A percentile compares a stretch with the other conserved stretches of the same genome.
phyloP scores from a whole-genome alignment of 2,329 filamentous ascomycete species.

The Colletotrichum sojae region DNA sequence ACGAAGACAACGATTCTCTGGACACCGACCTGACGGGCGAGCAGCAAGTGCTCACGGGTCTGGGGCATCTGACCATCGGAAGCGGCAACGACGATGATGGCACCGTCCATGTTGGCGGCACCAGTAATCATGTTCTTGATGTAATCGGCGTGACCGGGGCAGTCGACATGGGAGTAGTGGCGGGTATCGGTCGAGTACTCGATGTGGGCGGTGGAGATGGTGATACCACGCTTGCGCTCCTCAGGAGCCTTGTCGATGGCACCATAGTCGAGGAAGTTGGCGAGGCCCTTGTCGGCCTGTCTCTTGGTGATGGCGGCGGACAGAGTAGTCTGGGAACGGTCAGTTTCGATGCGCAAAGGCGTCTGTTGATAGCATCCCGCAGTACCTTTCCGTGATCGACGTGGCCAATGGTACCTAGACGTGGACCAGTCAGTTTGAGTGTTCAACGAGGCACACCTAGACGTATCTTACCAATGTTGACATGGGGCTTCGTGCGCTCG shows the following conservation, averaged over 20 bases:
- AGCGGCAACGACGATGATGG: conserved; percentile 98
- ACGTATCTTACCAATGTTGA: conserved; percentile 85
- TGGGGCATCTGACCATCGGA: conserved; percentile 99
- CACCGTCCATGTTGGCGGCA: conserved; percentile 99
- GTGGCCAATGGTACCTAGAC: conserved; percentile 92
- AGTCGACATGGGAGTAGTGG: conserved; percentile 99
- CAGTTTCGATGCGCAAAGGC: conserved; percentile 33
- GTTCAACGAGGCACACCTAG: conserved; percentile 18
- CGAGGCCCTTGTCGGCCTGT: conserved; percentile 93
- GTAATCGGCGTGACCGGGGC: conserved; percentile 99
- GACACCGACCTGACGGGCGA: conserved; percentile 98
- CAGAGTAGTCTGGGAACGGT: conserved; percentile 84
- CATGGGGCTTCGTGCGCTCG: conserved; percentile 94
- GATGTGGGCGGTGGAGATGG: conserved; percentile 98
- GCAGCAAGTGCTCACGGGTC: conserved; percentile 97
- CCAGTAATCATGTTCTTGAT: conserved; percentile 99
- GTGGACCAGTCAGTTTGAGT: conserved; percentile 40
- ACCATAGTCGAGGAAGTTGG: conserved; percentile 96
- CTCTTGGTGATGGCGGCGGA: conserved; percentile 99
- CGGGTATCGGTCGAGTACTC: conserved; percentile 95
- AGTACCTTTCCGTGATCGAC: conserved; percentile 98
- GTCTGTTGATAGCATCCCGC: neutral
- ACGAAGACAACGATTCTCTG: conserved; percentile 99
- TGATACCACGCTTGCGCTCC: conserved; percentile 99
- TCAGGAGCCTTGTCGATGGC: conserved; percentile 99